Evolutionary conservation across 1,284 basidiomycete genomes (phyloP), one percentile per base, ranked within the genome.

Genomic region (Coriolopsis trogii): DNA sequence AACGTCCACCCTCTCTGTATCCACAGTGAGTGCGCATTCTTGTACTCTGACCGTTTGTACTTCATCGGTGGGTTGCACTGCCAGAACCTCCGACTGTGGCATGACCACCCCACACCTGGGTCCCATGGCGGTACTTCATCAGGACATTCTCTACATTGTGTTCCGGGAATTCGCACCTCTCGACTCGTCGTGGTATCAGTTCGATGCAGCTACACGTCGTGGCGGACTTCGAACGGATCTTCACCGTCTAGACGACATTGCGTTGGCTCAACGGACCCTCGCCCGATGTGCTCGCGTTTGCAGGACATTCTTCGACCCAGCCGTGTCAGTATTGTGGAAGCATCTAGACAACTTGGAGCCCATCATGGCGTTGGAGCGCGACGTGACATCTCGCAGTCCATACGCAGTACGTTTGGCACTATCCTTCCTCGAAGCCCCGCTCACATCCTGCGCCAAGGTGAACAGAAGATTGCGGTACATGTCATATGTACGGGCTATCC

Each of bases 101-200:
- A n/a, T n/a, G n/a, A n/a, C n/a, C n/a, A n/a, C n/a, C n/a, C n/a
- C n/a, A n/a, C n/a, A n/a, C n/a, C n/a, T n/a, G n/a, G n/a, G n/a
- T n/a, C n/a, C n/a, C n/a, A n/a, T n/a, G n/a, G 41, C 30, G 15
- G 24, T 38, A 7, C 18, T 38, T 4, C 26, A 45, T 31, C 36
- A 51, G 18, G 49, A 51, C 38, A n/a, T 51, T 13, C 25, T 51
- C 9, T 41, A 51, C 12, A 2, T n/a, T 20, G 36, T 51, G n/a
- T 31, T 46, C 26, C 25, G 41, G 20, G 30, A 41, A 4, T 31
- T 51, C 20, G 26, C 43, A 6, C 6, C 36, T 18, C 38, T 44
- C 3, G 31, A 46, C 2, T 16, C 9, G 4, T n/a, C 25, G 15
- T 46, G 43, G 43, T 51, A 46, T 16, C 24, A 41, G 13, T 41